Conservation (phyloP, 2,329 filamentous ascomycete genomes). For the Ophiostoma quercus region DNA sequence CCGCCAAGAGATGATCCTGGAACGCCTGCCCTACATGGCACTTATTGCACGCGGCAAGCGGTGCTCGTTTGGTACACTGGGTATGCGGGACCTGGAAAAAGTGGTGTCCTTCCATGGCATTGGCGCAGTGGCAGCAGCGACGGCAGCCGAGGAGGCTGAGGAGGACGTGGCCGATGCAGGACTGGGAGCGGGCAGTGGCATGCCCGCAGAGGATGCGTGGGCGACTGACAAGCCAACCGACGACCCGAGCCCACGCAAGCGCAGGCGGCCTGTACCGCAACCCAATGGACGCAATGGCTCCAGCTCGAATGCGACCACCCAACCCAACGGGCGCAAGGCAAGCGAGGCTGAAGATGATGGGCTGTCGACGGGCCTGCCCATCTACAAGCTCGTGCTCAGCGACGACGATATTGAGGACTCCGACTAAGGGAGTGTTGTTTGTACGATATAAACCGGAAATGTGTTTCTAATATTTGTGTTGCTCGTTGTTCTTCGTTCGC, state of each 20-base stretch:
- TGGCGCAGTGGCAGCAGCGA: constrained; percentile 38
- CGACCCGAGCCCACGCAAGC: constrained; percentile 47
- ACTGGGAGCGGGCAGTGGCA: constrained; percentile 13
- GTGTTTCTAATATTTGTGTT: background rate
- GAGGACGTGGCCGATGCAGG: constrained; percentile 30
- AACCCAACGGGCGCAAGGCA: constrained; percentile 31
- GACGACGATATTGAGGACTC: constrained; percentile 82
- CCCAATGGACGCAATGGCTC: background rate
- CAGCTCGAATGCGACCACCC: constrained; percentile 6
- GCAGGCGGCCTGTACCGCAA: constrained; percentile 27
- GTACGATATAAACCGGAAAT: constrained; percentile 2
- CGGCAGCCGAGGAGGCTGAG: constrained; percentile 45
- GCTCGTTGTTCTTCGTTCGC: background rate
- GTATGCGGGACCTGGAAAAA: constrained; percentile 58
- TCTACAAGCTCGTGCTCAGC: constrained; percentile 65
- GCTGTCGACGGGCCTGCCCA: constrained; percentile 38
- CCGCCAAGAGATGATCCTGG: constrained; percentile 69
- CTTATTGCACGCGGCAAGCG: constrained; percentile 52
- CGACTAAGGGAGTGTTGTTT: background rate
- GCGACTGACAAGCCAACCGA: constrained; percentile 58
- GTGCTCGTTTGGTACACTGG: constrained; percentile 35
- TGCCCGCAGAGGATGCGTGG: constrained; percentile 46
- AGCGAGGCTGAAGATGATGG: constrained; percentile 33
- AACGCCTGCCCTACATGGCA: constrained; percentile 80
- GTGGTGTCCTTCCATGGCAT: constrained; percentile 63